phyloP scores from a whole-genome alignment of 2,329 filamentous ascomycete species.

The Immersiporthe knoxdaviesiana region DNA sequence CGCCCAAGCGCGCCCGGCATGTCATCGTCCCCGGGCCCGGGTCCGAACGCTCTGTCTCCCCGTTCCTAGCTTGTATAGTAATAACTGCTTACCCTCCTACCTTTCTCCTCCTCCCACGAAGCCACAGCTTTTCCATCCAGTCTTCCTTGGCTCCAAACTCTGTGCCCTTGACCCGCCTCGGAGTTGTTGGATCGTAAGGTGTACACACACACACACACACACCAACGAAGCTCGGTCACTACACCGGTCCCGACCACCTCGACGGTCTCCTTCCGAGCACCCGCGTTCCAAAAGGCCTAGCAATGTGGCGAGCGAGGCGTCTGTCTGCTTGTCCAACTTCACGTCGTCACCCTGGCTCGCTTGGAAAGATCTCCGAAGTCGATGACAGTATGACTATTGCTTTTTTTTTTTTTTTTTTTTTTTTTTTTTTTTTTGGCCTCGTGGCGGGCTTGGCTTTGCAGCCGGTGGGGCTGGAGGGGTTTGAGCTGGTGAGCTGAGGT shows the following conservation, averaged over 20 bases:
- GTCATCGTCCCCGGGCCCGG: constrained; percentile 2
- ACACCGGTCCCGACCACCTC: not conserved
- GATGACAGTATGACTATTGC: not conserved
- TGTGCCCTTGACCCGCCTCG: too few species aligned
- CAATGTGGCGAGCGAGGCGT: not conserved
- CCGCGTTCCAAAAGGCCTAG: not conserved
- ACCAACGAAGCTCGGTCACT: not conserved
- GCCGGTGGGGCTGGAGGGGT: not conserved
- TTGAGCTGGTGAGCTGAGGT: not conserved
- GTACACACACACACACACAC: not conserved
- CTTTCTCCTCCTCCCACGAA: not conserved
- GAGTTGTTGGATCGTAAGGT: too few species aligned
- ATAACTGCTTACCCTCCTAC: not conserved
- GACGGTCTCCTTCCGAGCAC: not conserved
- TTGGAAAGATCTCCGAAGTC: not conserved
- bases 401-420: not conserved
- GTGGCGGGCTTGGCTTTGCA: not conserved
- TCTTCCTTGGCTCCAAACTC: too few species aligned
- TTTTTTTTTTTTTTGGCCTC: not conserved
- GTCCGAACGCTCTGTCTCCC: not conserved
- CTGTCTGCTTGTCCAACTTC: too few species aligned
- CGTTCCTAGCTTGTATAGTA: constrained; percentile 9
- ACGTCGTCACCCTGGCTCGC: too few species aligned
- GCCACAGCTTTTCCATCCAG: not conserved
- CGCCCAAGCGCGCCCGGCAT: not conserved